A percentile compares a stretch with the other conserved stretches of the same genome.
Conservation (phyloP, 169 alveolate species). For the Plasmodium chabaudi region DNA sequence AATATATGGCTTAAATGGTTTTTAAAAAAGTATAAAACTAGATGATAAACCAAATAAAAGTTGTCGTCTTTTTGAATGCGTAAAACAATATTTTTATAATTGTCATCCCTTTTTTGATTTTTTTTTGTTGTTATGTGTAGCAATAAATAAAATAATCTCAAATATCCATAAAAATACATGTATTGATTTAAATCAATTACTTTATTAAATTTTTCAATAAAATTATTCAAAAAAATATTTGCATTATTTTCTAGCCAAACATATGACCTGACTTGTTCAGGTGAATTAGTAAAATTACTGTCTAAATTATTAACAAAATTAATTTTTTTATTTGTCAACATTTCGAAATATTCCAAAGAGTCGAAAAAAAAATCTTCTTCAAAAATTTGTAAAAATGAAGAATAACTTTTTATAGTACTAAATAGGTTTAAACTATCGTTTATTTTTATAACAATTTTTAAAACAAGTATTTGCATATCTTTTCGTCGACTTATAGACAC, state of each 20-base stretch:
- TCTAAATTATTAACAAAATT: too few species aligned
- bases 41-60: background rate
- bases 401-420: background rate
- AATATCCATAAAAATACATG: constrained; percentile 24
- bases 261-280: constrained; percentile 2
- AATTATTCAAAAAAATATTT: background rate
- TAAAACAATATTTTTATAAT: background rate
- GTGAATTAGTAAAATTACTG: too few species aligned
- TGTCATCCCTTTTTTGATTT: background rate
- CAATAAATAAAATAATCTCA: constrained; percentile 27
- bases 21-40: constrained; percentile 24
- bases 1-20: constrained; percentile 4
- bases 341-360: constrained; percentile 8
- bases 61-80: background rate
- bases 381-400: constrained; percentile 24
- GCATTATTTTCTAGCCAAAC: background rate
- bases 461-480: constrained; percentile 5
- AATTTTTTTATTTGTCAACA: background rate
- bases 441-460: constrained; percentile 14
- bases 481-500: constrained; percentile 56
- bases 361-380: constrained; percentile 30
- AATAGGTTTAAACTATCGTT: constrained; percentile 9
- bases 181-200: constrained; percentile 4
- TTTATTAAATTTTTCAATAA: constrained; percentile 13
- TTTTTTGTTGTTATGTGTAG: background rate